Base-by-base conservation (phyloP, 352 stramenopile species). In the Phytopythium boreale region DNA sequence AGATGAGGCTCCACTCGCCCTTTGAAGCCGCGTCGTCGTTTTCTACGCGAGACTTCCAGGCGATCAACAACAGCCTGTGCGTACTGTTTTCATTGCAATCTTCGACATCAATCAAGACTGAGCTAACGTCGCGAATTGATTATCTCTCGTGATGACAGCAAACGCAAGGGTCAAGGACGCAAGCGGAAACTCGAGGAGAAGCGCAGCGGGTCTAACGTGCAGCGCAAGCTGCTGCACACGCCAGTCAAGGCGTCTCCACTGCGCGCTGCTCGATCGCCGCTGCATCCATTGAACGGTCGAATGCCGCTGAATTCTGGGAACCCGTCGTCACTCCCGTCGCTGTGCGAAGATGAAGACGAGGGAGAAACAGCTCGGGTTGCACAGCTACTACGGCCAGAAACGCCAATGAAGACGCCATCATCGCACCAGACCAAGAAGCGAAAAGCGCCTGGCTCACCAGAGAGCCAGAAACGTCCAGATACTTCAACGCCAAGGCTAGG, bases 61-160 rank as follows among this genome's bases (percentile, higher is more conserved):
- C 83, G 2, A 95, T 95, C 67, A 95, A 95, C 68, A 89, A 93
- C 63, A 91, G 77, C 39, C 68, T 95, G 82, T 90, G 76, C 29
- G 67, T 72, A 7, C 24, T 20, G 9, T 39, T 22, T 14, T 36
- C 14, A 11, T 27, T 36, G n/a, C 34, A 24, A 31, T 3, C 12
- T 24, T 31, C 4, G 12, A 44, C 3, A 24, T 19, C 9, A 41
- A 12, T 26, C 39, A 27, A 59, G 3, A 24, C 6, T 29, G n/a
- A 8, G 9, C 31, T 59, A 9, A 52, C 46, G 44, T 9, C n/a
- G 22, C 7, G 19, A 41, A 58, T 36, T 31, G 8, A 20, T 50
- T 50, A 8, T 8, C 2, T 17, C 29, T 17, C 12, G 34, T 44
- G 12, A 56, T 19, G 55, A 31, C 41, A 88, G 79, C 44, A 90